Base-by-base conservation (phyloP, 176 grass and related monocot species). In the Phyllostachys edulis region DNA sequence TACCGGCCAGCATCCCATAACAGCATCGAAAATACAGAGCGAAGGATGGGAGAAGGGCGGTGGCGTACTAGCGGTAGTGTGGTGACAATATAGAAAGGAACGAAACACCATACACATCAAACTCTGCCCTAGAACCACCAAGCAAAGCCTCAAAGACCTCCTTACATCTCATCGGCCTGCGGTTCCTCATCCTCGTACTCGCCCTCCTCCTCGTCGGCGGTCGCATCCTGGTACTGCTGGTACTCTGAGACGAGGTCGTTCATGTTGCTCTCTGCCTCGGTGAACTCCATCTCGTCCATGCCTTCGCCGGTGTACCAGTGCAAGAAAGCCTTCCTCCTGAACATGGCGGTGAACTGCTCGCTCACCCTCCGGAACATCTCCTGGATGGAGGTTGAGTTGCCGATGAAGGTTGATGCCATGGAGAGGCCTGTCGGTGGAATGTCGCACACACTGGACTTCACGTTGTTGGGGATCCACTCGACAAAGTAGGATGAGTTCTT, bases 221-320 rank as follows among this genome's bases (percentile, higher is more conserved):
- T 63, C 60, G 60, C 60, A 14, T 63, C 60, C 60, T 63, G 60
- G 1, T 63, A 63, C 60, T 63, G 60, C 60, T 63, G 60, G 60
- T 63, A 63, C 11, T 63, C 60, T 27, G 24, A 63, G 24, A 63
- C 60, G 24, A 62, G 59, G 24, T 62, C 59, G 59, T 62, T 62
- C 59, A 97, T 97, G 88, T 94, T 94, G 88, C 93, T 94, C 85
- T 94, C 93, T 0, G 90, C 90, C 81, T 94, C 90, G 0, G 93
- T 94, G 90, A 94, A 94, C 82, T 94, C 92, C 92, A 94, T 94
- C 85, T 94, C 93, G 34, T 95, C 93, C 93, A 95, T 95, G 39
- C 93, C 93, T 78, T 95, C 93, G 0, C 93, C 93, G 0, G 93
- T 95, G 79, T 95, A 95, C 90, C 93, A 95, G 29, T 92, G 93